Evolutionary conservation across 768 basidiomycete species (phyloP).

Genomic region (Guyanaporus albipodus): DNA sequence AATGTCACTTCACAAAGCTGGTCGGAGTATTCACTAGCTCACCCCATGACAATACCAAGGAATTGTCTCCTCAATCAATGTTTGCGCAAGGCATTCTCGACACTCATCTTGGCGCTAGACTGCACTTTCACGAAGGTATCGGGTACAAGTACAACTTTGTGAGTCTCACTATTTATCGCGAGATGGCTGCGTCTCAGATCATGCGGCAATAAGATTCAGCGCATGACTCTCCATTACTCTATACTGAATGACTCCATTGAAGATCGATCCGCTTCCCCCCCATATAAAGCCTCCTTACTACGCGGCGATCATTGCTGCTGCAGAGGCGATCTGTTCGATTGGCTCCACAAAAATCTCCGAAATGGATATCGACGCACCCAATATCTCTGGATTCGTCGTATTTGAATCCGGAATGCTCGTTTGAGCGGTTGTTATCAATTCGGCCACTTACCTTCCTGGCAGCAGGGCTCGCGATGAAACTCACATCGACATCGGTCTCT

Average conservation of each 20-base stretch:
- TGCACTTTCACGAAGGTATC: conserved; percentile 65
- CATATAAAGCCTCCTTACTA: conserved; percentile 71
- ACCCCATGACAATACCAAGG: conserved; percentile 37
- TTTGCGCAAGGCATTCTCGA: conserved; percentile 49
- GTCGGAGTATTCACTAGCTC: conserved; percentile 52
- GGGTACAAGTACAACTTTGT: conserved; percentile 72
- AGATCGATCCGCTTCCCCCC: conserved; percentile 48
- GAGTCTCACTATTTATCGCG: not conserved
- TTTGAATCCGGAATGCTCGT: conserved; percentile 44
- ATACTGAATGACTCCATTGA: conserved; percentile 52
- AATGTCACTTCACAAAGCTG: conserved; percentile 41
- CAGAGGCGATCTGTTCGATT: conserved; percentile 49
- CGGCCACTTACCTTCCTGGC: conserved; percentile 43
- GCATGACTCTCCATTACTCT: conserved; percentile 52
- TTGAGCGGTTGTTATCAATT: conserved; percentile 58
- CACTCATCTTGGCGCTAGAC: conserved; percentile 42
- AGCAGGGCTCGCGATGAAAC: conserved; percentile 35
- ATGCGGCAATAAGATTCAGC: conserved; percentile 53
- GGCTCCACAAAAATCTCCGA: conserved; percentile 43
- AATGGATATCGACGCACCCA: conserved; percentile 42
- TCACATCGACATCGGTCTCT: conserved; percentile 43
- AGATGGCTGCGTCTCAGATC: not conserved
- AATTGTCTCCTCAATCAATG: conserved; percentile 60
- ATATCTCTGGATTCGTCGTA: conserved; percentile 59
- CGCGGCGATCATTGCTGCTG: conserved; percentile 55